Evolutionary conservation across 116 monocot genomes (phyloP).

Genomic region (Iris pallida): DNA sequence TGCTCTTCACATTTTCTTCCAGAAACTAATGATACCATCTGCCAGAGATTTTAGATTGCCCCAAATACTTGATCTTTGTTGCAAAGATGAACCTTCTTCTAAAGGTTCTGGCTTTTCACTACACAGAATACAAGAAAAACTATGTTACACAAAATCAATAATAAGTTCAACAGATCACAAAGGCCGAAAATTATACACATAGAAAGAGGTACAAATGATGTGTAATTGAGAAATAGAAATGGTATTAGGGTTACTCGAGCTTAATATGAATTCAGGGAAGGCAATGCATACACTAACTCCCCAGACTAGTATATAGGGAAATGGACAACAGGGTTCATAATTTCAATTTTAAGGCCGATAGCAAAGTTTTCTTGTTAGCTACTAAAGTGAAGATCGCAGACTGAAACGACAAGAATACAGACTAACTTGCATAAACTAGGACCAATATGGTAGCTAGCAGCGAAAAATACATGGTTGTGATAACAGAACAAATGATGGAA

Average conservation of each 20-base stretch:
- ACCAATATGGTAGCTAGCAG: background rate
- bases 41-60: constrained; percentile 27
- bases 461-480: background rate
- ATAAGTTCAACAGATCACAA: background rate
- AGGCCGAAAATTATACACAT: background rate
- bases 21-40: constrained; percentile 25
- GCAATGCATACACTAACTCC: too few species aligned
- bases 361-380: too few species aligned
- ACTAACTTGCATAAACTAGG: background rate
- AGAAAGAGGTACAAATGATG: background rate
- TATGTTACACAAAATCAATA: background rate
- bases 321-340: too few species aligned
- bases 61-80: constrained; percentile 18
- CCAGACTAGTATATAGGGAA: too few species aligned
- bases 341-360: too few species aligned
- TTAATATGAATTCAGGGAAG: too few species aligned
- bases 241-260: too few species aligned
- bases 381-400: background rate
- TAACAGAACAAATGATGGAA: background rate
- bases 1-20: constrained; percentile 15
- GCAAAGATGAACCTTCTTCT: constrained; percentile 1
- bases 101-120: background rate
- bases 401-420: background rate
- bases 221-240: background rate
- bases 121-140: background rate